Evolutionary conservation across 208 protist species (phyloP).

Genomic region (Lotmaria passim): DNA sequence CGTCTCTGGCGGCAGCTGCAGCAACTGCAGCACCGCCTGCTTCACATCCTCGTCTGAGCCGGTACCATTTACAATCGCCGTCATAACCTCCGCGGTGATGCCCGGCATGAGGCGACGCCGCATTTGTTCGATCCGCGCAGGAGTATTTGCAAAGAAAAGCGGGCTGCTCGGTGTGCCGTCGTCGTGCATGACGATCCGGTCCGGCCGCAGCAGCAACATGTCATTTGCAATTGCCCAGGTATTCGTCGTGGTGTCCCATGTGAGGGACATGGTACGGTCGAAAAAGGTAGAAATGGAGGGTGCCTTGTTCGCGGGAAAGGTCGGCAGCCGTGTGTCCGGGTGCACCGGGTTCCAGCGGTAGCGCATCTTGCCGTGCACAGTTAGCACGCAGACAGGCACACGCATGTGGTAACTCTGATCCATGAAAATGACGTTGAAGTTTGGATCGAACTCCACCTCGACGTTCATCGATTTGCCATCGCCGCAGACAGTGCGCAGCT

Average conservation of each 20-base stretch:
- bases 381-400: conserved; percentile 68
- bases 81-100: conserved; percentile 63
- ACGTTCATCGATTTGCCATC: conserved; percentile 48
- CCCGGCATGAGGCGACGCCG: conserved; percentile 55
- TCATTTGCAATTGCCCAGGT: conserved; percentile 77
- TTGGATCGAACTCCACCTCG: conserved; percentile 60
- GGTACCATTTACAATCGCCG: conserved; percentile 42
- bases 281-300: conserved; percentile 78
- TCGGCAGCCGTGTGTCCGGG: conserved; percentile 35
- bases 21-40: conserved; percentile 34
- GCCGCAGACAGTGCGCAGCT: conserved; percentile 54
- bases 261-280: conserved; percentile 79
- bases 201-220: conserved; percentile 81
- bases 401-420: conserved; percentile 50
- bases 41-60: conserved; percentile 54
- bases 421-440: conserved; percentile 68
- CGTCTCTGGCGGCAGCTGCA: conserved; percentile 48
- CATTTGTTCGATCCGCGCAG: conserved; percentile 63
- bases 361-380: conserved; percentile 76
- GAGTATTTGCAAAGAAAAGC: conserved; percentile 77
- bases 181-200: conserved; percentile 66
- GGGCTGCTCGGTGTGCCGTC: conserved; percentile 48
- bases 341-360: conserved; percentile 68
- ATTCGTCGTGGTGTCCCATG: conserved; percentile 34
- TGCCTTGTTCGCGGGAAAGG: conserved; percentile 39